Base-by-base conservation (phyloP, 768 basidiomycete species). In the Lactarius evosmus region DNA sequence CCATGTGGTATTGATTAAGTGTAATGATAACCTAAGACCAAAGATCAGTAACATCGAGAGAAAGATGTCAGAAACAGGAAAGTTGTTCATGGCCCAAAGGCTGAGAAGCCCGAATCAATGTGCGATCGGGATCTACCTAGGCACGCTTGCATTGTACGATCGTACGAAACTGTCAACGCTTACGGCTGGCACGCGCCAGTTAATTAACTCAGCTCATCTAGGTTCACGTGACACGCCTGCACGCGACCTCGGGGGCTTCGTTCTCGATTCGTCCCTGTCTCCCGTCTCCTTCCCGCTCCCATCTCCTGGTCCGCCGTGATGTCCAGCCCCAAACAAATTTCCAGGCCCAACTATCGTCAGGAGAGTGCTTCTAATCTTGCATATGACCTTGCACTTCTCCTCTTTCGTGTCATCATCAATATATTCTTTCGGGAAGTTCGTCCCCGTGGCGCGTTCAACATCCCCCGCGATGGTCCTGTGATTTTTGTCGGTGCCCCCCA, bases 391-490 rank as follows among this genome's bases (percentile, higher is more conserved):
- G 85, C 85, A 54, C 84, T 96, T 74, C 74, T 89, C 56, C 91
- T 95, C 77, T 96, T 91, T 91, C 79, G 89, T 60, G 77, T 81
- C 4, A 82, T 96, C 62, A 91, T 91, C 67, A 89, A 90, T 75
- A 85, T 98, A 69, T 98, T 98, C 81, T 98, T 98, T 78, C 81
- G 95, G 68, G 95, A 98, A 77, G 88, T 98, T 69, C 83, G 95
- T 60, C 91, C 94, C 2, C 80, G 96, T 72, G 92, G 96, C 55
- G 89, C 94, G 33, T 98, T 89, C 82, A 90, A 97, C 73, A 91
- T 98, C 65, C 95, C 95, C 22, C 82, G 80, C 61, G 82, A 90
- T 63, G 96, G 94, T 0, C 91, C 96, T 11, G 84, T 96, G 61
- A 92, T 98, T 67, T 95, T 98, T 74, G 95, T 94, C 56, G 94